A percentile compares a stretch with the other conserved stretches of the same genome.
Evolutionary conservation across 2,329 filamentous ascomycete genomes (phyloP).

Genomic region (Dryadomyces quercivorus): DNA sequence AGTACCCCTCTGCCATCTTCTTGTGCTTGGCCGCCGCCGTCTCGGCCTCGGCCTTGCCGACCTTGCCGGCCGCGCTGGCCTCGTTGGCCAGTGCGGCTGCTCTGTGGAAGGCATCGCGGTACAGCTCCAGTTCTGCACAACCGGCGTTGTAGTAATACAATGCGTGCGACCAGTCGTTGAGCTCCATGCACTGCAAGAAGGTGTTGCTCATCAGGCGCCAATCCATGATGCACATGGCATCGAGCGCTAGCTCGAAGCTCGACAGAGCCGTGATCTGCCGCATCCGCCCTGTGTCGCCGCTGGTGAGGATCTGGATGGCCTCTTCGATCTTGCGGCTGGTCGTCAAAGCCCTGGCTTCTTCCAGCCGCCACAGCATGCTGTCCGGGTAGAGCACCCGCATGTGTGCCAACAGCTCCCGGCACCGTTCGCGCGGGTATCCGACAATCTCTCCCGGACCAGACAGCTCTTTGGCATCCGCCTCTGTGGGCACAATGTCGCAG

Average conservation of each 20-base stretch:
- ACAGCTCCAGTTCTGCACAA: constrained; percentile 66
- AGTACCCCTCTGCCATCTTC: constrained; percentile 52
- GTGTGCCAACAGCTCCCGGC: constrained; percentile 52
- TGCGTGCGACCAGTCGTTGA: constrained; percentile 85
- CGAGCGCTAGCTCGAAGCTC: constrained; percentile 72
- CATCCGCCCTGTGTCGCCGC: constrained; percentile 55
- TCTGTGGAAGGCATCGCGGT: constrained; percentile 47
- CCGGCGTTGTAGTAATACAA: constrained; percentile 86
- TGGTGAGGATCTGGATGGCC: constrained; percentile 53
- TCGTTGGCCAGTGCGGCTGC: constrained; percentile 14
- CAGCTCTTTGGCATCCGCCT: constrained; percentile 34
- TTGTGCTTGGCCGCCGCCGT: constrained; percentile 40
- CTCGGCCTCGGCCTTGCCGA: constrained; percentile 6
- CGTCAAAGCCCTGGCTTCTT: constrained; percentile 69
- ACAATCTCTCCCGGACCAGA: constrained; percentile 45
- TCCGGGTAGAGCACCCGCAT: constrained; percentile 73
- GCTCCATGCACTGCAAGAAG: constrained; percentile 62
- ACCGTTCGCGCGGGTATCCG: constrained; percentile 60
- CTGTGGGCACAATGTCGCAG: constrained; percentile 70
- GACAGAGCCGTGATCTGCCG: constrained; percentile 80
- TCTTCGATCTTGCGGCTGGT: constrained; percentile 53
- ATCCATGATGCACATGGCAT: constrained; percentile 65
- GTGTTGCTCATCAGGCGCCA: constrained; percentile 62
- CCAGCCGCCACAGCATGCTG: constrained; percentile 74
- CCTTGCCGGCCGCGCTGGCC: constrained; percentile 14